phyloP scores from a whole-genome alignment of 2,329 filamentous ascomycete species.

The Clarireedia hainanense region DNA sequence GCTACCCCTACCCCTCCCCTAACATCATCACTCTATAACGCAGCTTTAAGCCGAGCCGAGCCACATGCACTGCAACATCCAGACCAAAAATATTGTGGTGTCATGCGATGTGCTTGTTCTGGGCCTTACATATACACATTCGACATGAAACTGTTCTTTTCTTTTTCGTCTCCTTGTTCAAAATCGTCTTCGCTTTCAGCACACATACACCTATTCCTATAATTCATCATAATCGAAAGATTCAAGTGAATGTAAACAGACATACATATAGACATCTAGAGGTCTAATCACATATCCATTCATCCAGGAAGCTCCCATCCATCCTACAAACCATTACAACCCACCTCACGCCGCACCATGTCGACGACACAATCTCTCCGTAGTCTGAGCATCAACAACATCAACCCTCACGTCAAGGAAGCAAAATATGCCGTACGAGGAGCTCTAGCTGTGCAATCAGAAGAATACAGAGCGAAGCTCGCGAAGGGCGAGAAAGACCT shows the following conservation, averaged over 20 bases:
- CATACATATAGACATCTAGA: not conserved
- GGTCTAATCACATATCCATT: slow-evolving; percentile 1
- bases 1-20: no score
- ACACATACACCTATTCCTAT: not conserved
- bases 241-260: not conserved
- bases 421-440: slow-evolving; percentile 96
- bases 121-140: not conserved
- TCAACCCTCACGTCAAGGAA: slow-evolving; percentile 80
- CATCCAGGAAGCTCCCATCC: not conserved
- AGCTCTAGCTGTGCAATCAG: slow-evolving; percentile 87
- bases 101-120: slow-evolving; percentile 2
- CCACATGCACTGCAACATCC: no score
- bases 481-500: slow-evolving; percentile 48
- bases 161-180: not conserved
- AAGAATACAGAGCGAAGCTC: slow-evolving; percentile 76
- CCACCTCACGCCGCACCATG: slow-evolving; percentile 22
- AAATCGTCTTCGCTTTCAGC: not conserved
- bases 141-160: not conserved
- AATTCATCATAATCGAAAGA: no score
- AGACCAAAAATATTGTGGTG: no score
- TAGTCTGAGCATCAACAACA: slow-evolving; percentile 70
- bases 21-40: no score
- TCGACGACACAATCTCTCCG: slow-evolving; percentile 33
- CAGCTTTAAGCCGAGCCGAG: no score
- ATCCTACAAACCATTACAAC: not conserved